Base-by-base conservation (phyloP, 352 stramenopile species). In the Phytophthora pinifolia region DNA sequence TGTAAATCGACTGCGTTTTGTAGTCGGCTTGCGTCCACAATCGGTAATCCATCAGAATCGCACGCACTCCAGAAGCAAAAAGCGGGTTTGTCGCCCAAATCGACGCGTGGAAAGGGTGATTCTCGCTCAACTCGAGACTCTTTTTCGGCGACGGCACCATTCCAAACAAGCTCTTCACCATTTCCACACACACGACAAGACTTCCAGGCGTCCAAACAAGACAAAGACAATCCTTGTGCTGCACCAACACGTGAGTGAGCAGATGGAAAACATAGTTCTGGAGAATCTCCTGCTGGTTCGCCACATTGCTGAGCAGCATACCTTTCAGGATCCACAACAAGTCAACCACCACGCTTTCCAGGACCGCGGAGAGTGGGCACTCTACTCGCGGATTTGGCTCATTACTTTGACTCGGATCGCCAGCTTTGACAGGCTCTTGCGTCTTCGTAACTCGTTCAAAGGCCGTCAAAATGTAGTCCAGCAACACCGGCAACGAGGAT, bases 1-100 rank as follows among this genome's bases (percentile, higher is more conserved):
- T 83, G 54, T 76, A 92, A 35, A 92, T 89, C 5, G 81, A 91
- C 56, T 92, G 84, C 1, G 78, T 86, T 55, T 89, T 94, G 36
- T 66, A 89, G 44, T 77, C 74, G 9, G 79, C 67, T 18, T 59
- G 54, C 9, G 67, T 68, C 84, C 84, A 94, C 8, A 90, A 17
- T 4, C 76, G 67, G 43, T 83, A 91, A 52, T 94, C 76, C 17
- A 94, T 62, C 14, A 94, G 45, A 38, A 88, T 68, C 1, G 74
- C 74, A 12, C 81, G 78, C 1, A 94, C 67, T 6, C 66, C 82
- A 18, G 74, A 80, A 4, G 79, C 79, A 50, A 94, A 91, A 10
- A 91, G 59, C 17, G 82, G 82, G 46, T 89, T 88, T 32, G 70
- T 87, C n/a, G 55, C 53, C 83, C 83, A 93, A 18, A 89, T 70